Conservation (phyloP, 768 basidiomycete genomes). For the Collybia mongolica region DNA sequence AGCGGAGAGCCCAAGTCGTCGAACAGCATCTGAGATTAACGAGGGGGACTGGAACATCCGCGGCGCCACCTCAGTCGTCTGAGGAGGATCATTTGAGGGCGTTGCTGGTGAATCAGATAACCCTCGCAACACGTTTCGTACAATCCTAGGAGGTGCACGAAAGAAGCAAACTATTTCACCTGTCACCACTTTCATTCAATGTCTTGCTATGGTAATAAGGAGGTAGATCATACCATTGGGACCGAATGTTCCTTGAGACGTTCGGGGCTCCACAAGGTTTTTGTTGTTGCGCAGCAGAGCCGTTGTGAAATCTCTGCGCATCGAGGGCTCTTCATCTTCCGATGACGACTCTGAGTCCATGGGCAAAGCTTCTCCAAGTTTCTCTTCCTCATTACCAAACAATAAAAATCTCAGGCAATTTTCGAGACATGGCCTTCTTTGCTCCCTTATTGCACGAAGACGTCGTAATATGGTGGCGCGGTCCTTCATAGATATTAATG, state of each 20-base stretch:
- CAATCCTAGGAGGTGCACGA: slow-evolving; percentile 69
- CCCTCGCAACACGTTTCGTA: slow-evolving; percentile 55
- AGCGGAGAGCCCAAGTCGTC: slow-evolving; percentile 60
- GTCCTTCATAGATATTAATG: slow-evolving; percentile 73
- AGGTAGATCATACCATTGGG: slow-evolving; percentile 64
- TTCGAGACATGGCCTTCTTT: slow-evolving; percentile 81
- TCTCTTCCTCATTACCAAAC: slow-evolving; percentile 67
- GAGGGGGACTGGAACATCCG: slow-evolving; percentile 62
- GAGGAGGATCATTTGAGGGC: slow-evolving; percentile 22
- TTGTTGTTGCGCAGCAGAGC: slow-evolving; percentile 63
- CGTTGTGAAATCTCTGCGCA: slow-evolving; percentile 47
- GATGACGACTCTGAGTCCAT: slow-evolving; percentile 64
- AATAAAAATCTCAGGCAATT: slow-evolving; percentile 80
- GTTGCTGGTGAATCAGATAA: slow-evolving; percentile 44
- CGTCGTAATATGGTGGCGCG: slow-evolving; percentile 79
- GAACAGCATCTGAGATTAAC: slow-evolving; percentile 71
- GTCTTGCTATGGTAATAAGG: background rate
- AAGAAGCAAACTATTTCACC: slow-evolving; percentile 90
- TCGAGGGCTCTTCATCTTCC: slow-evolving; percentile 33
- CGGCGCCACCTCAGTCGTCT: slow-evolving; percentile 18
- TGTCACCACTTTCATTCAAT: slow-evolving; percentile 25
- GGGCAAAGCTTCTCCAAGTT: slow-evolving; percentile 33
- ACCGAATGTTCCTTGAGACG: slow-evolving; percentile 86
- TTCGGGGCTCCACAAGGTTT: slow-evolving; percentile 81
- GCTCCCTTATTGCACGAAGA: slow-evolving; percentile 68